These are phyloP conservation scores for Massariosphaeria phaeospora DNA, from an alignment of 495 filamentous ascomycete species.

Conservation along the genomic window DNA sequence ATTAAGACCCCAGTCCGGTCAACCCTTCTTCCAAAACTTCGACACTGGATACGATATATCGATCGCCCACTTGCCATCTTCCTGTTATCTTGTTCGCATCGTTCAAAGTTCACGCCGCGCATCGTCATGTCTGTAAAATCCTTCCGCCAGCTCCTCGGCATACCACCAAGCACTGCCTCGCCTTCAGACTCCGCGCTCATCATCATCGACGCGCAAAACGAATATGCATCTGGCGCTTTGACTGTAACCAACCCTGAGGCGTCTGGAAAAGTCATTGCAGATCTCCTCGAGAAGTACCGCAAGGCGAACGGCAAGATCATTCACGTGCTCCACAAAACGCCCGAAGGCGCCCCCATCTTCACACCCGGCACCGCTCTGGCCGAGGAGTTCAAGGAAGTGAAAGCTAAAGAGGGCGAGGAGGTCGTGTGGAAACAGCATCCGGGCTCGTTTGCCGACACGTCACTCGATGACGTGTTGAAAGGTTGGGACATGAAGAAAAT, in stretches of 20 bases:
- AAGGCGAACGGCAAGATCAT: conserved; percentile 48
- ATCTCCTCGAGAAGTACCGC: conserved; percentile 52
- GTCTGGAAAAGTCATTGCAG: conserved; percentile 47
- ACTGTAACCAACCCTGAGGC: conserved; percentile 46
- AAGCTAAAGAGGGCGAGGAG: conserved; percentile 36
- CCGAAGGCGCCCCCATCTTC: conserved; percentile 57
- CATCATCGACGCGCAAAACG: conserved; percentile 63
- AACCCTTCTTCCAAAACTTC: no score
- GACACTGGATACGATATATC: no score
- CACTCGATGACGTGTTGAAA: conserved; percentile 39
- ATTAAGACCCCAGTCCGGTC: no score
- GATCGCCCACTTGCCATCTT: no score
- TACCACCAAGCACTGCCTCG: conserved; percentile 48
- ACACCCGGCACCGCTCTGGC: conserved; percentile 51
- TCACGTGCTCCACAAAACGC: conserved; percentile 53
- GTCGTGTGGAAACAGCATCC: conserved; percentile 46
- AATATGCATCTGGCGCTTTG: conserved; percentile 54
- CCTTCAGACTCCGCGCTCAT: conserved; percentile 52
- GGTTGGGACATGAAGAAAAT: conserved; percentile 45
- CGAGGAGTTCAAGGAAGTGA: conserved; percentile 51
- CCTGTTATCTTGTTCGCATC: no score
- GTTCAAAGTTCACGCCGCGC: no score
- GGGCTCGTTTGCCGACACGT: conserved; percentile 47
- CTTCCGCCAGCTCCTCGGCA: conserved; percentile 50
- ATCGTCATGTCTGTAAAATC: conserved; percentile 39